phyloP scores from a whole-genome alignment of 306 rosid species.

The Comarum palustre region DNA sequence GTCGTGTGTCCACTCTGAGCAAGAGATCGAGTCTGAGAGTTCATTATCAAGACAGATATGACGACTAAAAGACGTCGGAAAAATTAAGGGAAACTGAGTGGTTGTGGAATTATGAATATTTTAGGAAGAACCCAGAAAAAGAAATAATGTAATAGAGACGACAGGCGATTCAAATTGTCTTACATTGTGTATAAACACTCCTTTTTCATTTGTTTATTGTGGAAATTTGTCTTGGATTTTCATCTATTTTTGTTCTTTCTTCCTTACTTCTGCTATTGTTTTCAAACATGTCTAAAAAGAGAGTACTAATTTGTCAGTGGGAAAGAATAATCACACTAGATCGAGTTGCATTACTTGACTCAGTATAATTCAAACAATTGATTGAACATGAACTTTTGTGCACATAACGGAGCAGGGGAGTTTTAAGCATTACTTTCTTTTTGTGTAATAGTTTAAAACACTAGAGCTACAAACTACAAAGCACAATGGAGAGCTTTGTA shows the following conservation, averaged over 20 bases:
- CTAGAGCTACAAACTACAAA: too few relatives aligned
- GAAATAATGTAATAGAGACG: neutral
- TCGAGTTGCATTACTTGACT: neutral
- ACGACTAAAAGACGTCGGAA: neutral
- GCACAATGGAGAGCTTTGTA: neutral
- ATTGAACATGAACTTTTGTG: too few relatives aligned
- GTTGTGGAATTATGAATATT: neutral
- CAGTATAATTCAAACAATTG: neutral
- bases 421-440: neutral
- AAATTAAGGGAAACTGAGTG: neutral
- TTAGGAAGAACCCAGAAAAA: neutral
- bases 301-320: neutral
- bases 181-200: neutral
- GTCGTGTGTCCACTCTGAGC: slow-evolving; percentile 40
- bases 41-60: neutral
- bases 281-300: neutral
- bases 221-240: neutral
- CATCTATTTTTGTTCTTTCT: neutral
- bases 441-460: neutral
- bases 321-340: neutral
- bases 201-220: neutral
- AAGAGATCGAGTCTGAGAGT: neutral
- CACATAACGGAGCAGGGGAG: neutral
- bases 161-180: neutral
- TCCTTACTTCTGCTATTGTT: neutral